Percentiles rank a stretch among this genome's conserved stretches.
phyloP scores from a whole-genome alignment of 2,329 filamentous ascomycete genomes.

The Allantophomopsis lycopodina region DNA sequence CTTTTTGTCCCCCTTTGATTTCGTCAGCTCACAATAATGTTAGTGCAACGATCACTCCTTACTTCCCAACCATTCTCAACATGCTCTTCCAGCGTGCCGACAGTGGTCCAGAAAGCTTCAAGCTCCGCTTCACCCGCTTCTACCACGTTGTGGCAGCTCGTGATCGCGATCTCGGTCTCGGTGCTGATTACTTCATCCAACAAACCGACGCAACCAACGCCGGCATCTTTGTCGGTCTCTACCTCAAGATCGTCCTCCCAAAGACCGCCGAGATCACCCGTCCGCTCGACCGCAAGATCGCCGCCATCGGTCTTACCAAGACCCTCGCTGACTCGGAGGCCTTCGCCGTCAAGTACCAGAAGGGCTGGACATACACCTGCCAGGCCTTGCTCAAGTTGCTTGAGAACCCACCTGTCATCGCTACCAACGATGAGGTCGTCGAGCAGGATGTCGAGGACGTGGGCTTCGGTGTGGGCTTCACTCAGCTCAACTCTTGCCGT shows the following conservation, averaged over 20 bases:
- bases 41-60: constrained; percentile 5
- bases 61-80: constrained; percentile 49
- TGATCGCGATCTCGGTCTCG: constrained; percentile 62
- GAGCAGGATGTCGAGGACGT: constrained; percentile 93
- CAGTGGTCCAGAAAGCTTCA: constrained; percentile 63
- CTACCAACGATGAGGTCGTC: constrained; percentile 62
- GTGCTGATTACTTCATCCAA: constrained; percentile 81
- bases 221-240: constrained; percentile 71
- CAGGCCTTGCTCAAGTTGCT: constrained; percentile 81
- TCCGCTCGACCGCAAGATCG: constrained; percentile 83
- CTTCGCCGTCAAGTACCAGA: constrained; percentile 70
- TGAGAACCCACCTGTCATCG: constrained; percentile 66
- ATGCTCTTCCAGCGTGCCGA: constrained; percentile 65
- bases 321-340: constrained; percentile 75
- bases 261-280: constrained; percentile 80
- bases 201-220: constrained; percentile 72
- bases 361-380: constrained; percentile 85
- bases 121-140: constrained; percentile 80
- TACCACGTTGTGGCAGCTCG: constrained; percentile 82
- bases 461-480: constrained; percentile 89
- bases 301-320: constrained; percentile 86
- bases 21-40: neutral
- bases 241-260: constrained; percentile 74
- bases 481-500: constrained; percentile 82
- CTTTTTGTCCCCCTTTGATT: constrained; percentile 2